Evolutionary conservation across 371 early-diverging fungal genomes (phyloP).

Genomic region (Phascolomyces articulosus): DNA sequence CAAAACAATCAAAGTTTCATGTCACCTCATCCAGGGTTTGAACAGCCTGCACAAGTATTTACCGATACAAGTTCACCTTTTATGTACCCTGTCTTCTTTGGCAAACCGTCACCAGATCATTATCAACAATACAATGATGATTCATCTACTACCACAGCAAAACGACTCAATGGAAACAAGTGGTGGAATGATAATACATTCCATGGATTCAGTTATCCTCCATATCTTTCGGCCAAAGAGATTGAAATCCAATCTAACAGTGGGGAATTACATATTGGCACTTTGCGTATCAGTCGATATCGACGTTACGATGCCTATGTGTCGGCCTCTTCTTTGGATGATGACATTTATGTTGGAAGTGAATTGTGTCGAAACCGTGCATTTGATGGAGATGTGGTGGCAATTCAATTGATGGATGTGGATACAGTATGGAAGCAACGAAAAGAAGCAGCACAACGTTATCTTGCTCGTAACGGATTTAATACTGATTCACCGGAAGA

Average conservation of each 20-base stretch:
- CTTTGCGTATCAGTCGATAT: slow-evolving; percentile 69
- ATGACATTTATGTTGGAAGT: slow-evolving; percentile 66
- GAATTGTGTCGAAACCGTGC: slow-evolving; percentile 71
- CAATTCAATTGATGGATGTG: slow-evolving; percentile 56
- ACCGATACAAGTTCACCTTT: slow-evolving; percentile 11
- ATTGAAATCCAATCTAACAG: slow-evolving; percentile 9
- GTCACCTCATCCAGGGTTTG: background rate
- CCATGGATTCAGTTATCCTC: slow-evolving; percentile 14
- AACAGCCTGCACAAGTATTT: background rate
- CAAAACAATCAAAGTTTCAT: background rate
- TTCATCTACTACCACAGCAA: background rate
- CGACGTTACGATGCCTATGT: slow-evolving; percentile 73
- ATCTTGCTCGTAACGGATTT: slow-evolving; percentile 12
- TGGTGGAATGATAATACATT: slow-evolving; percentile 25
- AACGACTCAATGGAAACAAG: background rate
- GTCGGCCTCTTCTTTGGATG: slow-evolving; percentile 34
- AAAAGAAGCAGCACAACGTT: slow-evolving; percentile 18
- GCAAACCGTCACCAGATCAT: slow-evolving; percentile 12
- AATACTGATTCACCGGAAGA: background rate
- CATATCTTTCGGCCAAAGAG: slow-evolving; percentile 24
- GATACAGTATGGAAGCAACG: slow-evolving; percentile 38
- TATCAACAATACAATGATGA: slow-evolving; percentile 9
- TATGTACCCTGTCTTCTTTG: slow-evolving; percentile 10
- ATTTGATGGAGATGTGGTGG: slow-evolving; percentile 75
- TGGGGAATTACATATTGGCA: slow-evolving; percentile 39